Evolutionary conservation across 2,329 filamentous ascomycete genomes (phyloP).

Genomic region (Myriosclerotinia duriaeana): DNA sequence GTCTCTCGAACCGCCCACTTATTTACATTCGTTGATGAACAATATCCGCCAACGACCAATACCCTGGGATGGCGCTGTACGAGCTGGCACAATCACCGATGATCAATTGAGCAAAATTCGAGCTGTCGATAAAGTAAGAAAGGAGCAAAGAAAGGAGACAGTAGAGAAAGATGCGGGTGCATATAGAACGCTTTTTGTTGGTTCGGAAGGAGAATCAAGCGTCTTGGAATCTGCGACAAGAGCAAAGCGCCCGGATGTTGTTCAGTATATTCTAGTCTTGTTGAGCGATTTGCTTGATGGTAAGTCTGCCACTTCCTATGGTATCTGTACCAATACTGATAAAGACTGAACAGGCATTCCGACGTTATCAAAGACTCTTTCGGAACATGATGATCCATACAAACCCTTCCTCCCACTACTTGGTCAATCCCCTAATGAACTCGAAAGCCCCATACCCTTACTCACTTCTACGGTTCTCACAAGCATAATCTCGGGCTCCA

Average conservation of each 20-base stretch:
- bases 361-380: slow-evolving; percentile 71
- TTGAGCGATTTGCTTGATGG: slow-evolving; percentile 83
- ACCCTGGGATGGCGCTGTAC: slow-evolving; percentile 94
- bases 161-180: slow-evolving; percentile 77
- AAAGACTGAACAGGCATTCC: slow-evolving; percentile 65
- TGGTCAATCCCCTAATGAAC: slow-evolving; percentile 63
- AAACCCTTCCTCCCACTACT: slow-evolving; percentile 81
- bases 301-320: slow-evolving; percentile 43
- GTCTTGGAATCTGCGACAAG: slow-evolving; percentile 73
- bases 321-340: slow-evolving; percentile 20
- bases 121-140: slow-evolving; percentile 92
- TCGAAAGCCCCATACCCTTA: slow-evolving; percentile 79
- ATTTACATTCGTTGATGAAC: slow-evolving; percentile 85
- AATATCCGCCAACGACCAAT: slow-evolving; percentile 96
- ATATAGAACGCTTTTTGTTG: slow-evolving; percentile 79
- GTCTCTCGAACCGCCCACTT: slow-evolving; percentile 90
- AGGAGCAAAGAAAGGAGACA: slow-evolving; percentile 80
- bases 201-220: slow-evolving; percentile 64
- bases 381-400: slow-evolving; percentile 75
- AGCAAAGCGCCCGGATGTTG: slow-evolving; percentile 80
- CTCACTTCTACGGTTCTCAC: slow-evolving; percentile 86
- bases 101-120: slow-evolving; percentile 94
- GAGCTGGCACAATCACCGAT: slow-evolving; percentile 90
- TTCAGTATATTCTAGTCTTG: slow-evolving; percentile 92
- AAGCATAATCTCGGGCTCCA: slow-evolving; percentile 67